Evolutionary conservation across 2,329 filamentous ascomycete species (phyloP).

Genomic region (Xylariaceae sp.): DNA sequence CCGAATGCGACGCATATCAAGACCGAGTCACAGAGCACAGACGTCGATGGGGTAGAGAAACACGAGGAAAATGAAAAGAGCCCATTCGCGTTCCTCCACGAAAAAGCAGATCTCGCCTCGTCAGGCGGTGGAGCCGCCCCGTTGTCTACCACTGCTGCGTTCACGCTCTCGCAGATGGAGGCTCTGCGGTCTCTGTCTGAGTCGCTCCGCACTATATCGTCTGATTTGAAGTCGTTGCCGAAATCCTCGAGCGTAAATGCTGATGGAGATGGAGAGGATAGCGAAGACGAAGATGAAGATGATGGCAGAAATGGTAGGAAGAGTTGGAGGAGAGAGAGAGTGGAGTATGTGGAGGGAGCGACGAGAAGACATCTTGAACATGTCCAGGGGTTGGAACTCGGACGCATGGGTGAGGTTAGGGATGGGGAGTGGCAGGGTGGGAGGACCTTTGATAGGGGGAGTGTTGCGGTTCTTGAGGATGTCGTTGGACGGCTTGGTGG

Average conservation of each 20-base stretch:
- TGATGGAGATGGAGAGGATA: constrained; percentile 26
- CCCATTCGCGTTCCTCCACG: constrained; percentile 55
- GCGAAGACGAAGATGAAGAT: constrained; percentile 25
- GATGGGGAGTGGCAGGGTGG: constrained; percentile 63
- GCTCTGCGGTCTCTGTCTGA: constrained; percentile 65
- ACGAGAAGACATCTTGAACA: constrained; percentile 73
- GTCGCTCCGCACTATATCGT: constrained; percentile 60
- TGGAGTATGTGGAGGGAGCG: constrained; percentile 79
- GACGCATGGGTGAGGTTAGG: constrained; percentile 55
- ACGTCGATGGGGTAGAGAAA: constrained; percentile 3
- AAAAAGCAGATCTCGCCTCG: constrained; percentile 47
- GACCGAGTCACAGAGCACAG: constrained; percentile 21
- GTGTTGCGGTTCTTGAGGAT: constrained; percentile 56
- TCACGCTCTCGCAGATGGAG: constrained; percentile 79
- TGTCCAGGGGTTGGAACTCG: constrained; percentile 63
- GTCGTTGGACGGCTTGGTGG: constrained; percentile 44
- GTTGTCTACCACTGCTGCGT: constrained; percentile 68
- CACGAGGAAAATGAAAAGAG: constrained; percentile 8
- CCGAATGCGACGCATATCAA: constrained; percentile 11
- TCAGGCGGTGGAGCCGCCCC: constrained; percentile 51
- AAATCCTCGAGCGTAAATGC: constrained; percentile 25
- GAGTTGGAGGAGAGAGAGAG: constrained; percentile 65
- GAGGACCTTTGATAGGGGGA: constrained; percentile 43
- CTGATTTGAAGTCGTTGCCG: constrained; percentile 47
- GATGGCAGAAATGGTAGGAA: constrained; percentile 24